These are phyloP conservation scores for Entamoeba invadens DNA, from an alignment of 208 protist species.

Conservation along the genomic window DNA sequence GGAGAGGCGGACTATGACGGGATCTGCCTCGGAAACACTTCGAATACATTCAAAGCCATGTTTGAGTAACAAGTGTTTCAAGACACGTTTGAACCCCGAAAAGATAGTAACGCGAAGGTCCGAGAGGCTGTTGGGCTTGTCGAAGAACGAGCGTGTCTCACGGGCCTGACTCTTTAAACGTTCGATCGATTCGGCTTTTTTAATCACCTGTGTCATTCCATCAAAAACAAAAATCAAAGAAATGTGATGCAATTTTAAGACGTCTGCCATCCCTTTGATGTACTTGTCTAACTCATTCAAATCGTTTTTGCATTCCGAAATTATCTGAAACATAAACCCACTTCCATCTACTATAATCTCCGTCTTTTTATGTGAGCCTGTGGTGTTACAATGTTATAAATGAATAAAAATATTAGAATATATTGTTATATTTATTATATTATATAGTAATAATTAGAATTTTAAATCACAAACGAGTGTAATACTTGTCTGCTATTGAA, in stretches of 20 bases:
- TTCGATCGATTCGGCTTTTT: not conserved
- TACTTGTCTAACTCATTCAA: not conserved
- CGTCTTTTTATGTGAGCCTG: not conserved
- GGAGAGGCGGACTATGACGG: not conserved
- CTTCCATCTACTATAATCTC: not conserved
- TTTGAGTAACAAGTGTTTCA: not conserved
- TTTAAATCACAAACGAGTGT: not conserved
- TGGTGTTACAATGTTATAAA: too few species aligned
- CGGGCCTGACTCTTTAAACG: not conserved
- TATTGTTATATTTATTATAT: too few species aligned
- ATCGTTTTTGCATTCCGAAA: not conserved
- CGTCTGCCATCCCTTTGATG: not conserved
- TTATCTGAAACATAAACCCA: not conserved
- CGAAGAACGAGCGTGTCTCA: not conserved
- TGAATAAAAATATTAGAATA: too few species aligned
- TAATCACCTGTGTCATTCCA: not conserved
- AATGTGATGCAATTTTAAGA: not conserved
- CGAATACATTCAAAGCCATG: not conserved
- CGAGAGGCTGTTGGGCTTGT: not conserved
- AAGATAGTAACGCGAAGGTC: not conserved
- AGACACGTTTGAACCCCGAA: not conserved
- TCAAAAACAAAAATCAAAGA: not conserved
- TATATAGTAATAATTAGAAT: not conserved
- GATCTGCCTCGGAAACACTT: not conserved
- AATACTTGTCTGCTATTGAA: not conserved